Conservation (phyloP, 805 yeast genomes). For the Kodamaea leandrae region DNA sequence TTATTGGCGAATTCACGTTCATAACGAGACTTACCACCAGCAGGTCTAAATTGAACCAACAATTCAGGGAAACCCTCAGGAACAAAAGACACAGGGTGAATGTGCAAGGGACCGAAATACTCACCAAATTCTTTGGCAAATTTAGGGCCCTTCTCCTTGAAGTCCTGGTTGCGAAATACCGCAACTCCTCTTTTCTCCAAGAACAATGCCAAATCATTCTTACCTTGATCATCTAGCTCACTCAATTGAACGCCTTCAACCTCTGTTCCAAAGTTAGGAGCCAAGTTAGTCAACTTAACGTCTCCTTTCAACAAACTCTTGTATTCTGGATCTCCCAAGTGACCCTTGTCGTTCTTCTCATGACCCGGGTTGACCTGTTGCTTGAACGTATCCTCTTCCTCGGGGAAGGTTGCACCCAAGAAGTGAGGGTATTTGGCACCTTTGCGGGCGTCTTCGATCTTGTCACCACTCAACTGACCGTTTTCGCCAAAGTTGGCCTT, state of each 20-base stretch:
- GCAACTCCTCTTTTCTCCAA: conserved; percentile 26
- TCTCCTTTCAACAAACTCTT: conserved; percentile 18
- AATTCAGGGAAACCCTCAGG: conserved; percentile 24
- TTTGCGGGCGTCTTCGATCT: conserved; percentile 14
- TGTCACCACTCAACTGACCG: neutral
- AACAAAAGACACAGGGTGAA: conserved; percentile 23
- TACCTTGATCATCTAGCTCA: conserved; percentile 24
- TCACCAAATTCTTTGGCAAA: conserved; percentile 21
- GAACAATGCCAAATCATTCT: conserved; percentile 26
- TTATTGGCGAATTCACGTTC: conserved; percentile 15
- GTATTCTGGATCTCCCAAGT: conserved; percentile 22
- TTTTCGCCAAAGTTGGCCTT: neutral
- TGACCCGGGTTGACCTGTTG: conserved; percentile 20
- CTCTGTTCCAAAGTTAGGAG: conserved; percentile 28
- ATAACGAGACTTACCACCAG: conserved; percentile 20
- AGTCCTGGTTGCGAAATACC: conserved; percentile 26
- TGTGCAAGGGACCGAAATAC: conserved; percentile 28
- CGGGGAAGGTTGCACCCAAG: conserved; percentile 16
- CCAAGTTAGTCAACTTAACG: conserved; percentile 17
- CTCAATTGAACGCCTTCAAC: conserved; percentile 25
- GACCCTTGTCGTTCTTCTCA: conserved; percentile 25
- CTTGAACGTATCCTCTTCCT: conserved; percentile 20
- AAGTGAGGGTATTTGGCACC: conserved; percentile 23
- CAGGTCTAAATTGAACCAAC: conserved; percentile 22
- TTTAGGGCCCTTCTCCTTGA: conserved; percentile 25